phyloP scores from a whole-genome alignment of 2,329 filamentous ascomycete species.

The Aureobasidium sp. region DNA sequence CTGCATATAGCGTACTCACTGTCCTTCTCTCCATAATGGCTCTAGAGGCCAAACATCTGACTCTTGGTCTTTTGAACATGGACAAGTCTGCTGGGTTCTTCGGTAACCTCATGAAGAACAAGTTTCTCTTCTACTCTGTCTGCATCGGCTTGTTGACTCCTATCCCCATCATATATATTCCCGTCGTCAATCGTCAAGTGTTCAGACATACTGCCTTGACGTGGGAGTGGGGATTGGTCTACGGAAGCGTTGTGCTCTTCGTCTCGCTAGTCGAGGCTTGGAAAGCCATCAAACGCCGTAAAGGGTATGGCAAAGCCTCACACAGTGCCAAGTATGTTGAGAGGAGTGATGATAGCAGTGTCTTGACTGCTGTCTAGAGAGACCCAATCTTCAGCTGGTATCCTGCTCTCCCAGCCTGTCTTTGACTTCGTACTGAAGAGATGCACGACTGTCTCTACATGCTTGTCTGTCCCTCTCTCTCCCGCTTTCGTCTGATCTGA shows the following conservation, averaged over 20 bases:
- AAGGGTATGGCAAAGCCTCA: neutral
- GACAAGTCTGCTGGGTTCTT: constrained; percentile 28
- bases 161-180: constrained; percentile 42
- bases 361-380: constrained; percentile 3
- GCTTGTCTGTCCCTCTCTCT: too few relatives aligned
- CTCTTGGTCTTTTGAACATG: constrained; percentile 40
- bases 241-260: constrained; percentile 36
- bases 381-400: too few relatives aligned
- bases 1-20: constrained; percentile 40
- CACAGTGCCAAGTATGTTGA: neutral
- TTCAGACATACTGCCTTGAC: constrained; percentile 39
- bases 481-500: too few relatives aligned
- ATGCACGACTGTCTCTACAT: too few relatives aligned
- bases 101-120: constrained; percentile 29
- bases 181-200: constrained; percentile 39
- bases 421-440: too few relatives aligned
- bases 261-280: constrained; percentile 38
- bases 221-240: constrained; percentile 43
- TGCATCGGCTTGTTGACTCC: constrained; percentile 35
- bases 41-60: constrained; percentile 43
- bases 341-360: constrained; percentile 10
- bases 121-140: constrained; percentile 38
- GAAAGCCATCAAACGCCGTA: constrained; percentile 39
- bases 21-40: constrained; percentile 41
- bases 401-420: too few relatives aligned